Base-by-base conservation (phyloP, 495 filamentous ascomycete species). In the Aspergillus ostianus region DNA sequence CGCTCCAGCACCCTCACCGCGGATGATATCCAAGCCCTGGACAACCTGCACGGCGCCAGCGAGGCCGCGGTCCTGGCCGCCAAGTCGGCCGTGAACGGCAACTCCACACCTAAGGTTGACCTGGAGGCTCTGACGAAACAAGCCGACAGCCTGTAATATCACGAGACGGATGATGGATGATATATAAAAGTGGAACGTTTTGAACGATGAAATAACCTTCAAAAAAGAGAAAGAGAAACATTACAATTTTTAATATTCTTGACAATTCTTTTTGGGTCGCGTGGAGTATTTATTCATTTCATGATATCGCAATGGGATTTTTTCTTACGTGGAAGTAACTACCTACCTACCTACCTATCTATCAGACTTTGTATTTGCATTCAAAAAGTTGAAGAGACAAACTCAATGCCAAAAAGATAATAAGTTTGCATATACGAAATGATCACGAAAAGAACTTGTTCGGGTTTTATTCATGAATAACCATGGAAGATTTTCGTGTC, bases 1-100 rank as follows among this genome's bases (percentile, higher is more conserved):
- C 77, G 77, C 55, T 77, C 74, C 47, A 76, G 78, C 67, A 77
- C 74, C 53, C 66, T 79, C 53, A 77, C 77, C 32, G 64, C 74
- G 32, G 77, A 79, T 19, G 78, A 80, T 48, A 63, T 80, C 44
- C 66, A 77, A 53, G 78, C 78, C 30, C 73, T 80, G 21, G 76
- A 79, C 61, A 64, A 68, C 62, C 65, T 80, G 53, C 63, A 64
- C 41, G 61, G 67, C 30, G 56, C 63, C 3, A 57, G 66, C 44
- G 65, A 67, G 18, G 64, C 65, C 45, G 47, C 47, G 2, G 48
- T 57, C 12, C 32, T 56, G 13, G 53, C 55, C 6, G 53, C 53
- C 20, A 58, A 52, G 4, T 49, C 51, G 17, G 23, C 58, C 36
- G 10, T 41, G 36, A 68, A 65, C 47, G 67, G 69, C 49, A 59